Base-by-base conservation (phyloP, 257 asterid genomes). In the Rauvolfia tetraphylla region DNA sequence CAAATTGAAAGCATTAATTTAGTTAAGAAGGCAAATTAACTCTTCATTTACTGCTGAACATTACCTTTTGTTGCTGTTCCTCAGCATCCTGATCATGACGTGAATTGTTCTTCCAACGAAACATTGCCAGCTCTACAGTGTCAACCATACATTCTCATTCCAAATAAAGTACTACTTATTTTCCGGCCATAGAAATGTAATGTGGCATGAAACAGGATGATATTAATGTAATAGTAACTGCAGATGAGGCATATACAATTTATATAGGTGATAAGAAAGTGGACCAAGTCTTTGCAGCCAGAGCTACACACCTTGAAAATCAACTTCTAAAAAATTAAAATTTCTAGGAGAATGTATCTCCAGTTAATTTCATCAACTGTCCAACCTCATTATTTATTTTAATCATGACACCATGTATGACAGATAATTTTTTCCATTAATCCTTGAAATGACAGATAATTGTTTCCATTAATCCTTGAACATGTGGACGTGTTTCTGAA, bases 51-150 rank as follows among this genome's bases (percentile, higher is more conserved):
- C 58, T 17, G 22, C 49, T 72, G 31, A 61, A 38, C 51, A 68
- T 87, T 83, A 93, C 98, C 98, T 93, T 93, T 74, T 74, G 87
- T 80, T 83, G 90, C 85, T 68, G 83, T 81, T 90, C 97, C 72
- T 79, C 84, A 66, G 81, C 82, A 74, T 82, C 93, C 69, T 81
- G 89, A 41, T 84, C 91, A 33, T 57, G 78, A 2, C 88, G 83
- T 53, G 91, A 73, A 85, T 77, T 88, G 78, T 76, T 88, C 87
- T 75, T 83, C 76, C 93, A 85, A 70, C 93, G 91, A 76, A 91
- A 91, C 97, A 93, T 93, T 68, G 75, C 71, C 56, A 33, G 22
- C 72, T 46, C 6, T 38, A 54, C 44, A 33, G 27, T 0, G 33
- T 56, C 41, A 15, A 42, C 33, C 59, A 23, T 36, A 39, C 11